Percentiles rank a stretch among this genome's conserved stretches.
Conservation (phyloP, 2,329 filamentous ascomycete species). For the Mariannaea sp. region DNA sequence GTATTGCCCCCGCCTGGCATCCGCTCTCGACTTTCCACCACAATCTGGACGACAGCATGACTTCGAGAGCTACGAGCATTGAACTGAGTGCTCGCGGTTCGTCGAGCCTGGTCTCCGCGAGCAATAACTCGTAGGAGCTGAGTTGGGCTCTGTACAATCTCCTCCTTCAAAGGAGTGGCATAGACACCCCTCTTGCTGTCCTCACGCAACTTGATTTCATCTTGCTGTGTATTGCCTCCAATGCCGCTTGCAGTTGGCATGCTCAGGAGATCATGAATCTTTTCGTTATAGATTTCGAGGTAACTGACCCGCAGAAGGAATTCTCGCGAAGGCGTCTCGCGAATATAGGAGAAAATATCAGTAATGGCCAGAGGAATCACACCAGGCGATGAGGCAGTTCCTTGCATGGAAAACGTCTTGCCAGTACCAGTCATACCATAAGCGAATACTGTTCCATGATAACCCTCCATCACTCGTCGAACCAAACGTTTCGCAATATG, state of each 20-base stretch:
- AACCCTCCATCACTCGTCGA: constrained; percentile 97
- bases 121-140: constrained; percentile 94
- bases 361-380: constrained; percentile 97
- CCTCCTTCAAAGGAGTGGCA: constrained; percentile 93
- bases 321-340: constrained; percentile 92
- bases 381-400: constrained; percentile 90
- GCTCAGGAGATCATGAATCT: constrained; percentile 89
- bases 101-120: constrained; percentile 85
- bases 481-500: constrained; percentile 91
- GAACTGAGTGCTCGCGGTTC: constrained; percentile 94
- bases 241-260: constrained; percentile 65
- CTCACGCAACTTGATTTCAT: constrained; percentile 96
- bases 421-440: constrained; percentile 99
- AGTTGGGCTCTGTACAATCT: constrained; percentile 97
- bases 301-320: constrained; percentile 97
- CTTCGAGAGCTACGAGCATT: constrained; percentile 95
- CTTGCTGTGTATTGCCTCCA: constrained; percentile 64
- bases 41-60: constrained; percentile 97
- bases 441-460: constrained; percentile 96
- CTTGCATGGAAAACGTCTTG: constrained; percentile 99
- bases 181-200: constrained; percentile 97
- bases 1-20: constrained; percentile 60
- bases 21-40: constrained; percentile 93
- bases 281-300: constrained; percentile 98
- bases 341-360: constrained; percentile 98